A percentile compares a stretch with the other conserved stretches of the same genome.
These are phyloP conservation scores for Ophiostoma angusticollis DNA, from an alignment of 2,329 filamentous ascomycete genomes.

Conservation along the genomic window DNA sequence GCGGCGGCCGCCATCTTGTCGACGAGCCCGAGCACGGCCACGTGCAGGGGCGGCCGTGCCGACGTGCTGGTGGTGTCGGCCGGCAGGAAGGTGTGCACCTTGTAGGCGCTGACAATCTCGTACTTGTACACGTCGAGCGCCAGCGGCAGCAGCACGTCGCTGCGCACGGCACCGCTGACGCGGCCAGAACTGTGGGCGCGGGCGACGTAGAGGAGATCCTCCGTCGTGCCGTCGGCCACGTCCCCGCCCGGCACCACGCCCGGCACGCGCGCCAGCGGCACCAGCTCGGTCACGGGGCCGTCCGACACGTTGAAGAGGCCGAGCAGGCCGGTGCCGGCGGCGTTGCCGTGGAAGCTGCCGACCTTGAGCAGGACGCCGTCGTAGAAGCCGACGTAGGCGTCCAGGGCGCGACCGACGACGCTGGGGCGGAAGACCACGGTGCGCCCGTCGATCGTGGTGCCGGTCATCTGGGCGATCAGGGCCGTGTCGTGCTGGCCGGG, in stretches of 20 bases:
- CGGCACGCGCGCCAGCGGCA: conserved; percentile 60
- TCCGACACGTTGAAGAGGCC: conserved; percentile 73
- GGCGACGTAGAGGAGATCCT: conserved; percentile 64
- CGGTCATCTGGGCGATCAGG: conserved; percentile 72
- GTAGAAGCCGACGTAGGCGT: conserved; percentile 64
- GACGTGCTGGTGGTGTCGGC: conserved; percentile 16
- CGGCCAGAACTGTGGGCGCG: conserved; percentile 56
- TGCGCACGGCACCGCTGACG: conserved; percentile 38
- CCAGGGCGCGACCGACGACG: conserved; percentile 56
- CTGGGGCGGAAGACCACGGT: conserved; percentile 75
- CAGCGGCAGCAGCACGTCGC: conserved; percentile 40
- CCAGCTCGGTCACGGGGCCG: conserved; percentile 49
- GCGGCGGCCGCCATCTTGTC: conserved; percentile 85
- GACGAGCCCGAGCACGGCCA: conserved; percentile 65
- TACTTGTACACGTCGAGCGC: conserved; percentile 55
- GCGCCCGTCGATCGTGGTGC: conserved; percentile 53
- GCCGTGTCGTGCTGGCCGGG: conserved; percentile 68
- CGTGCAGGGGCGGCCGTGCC: conserved; percentile 38
- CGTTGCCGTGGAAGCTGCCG: conserved; percentile 57
- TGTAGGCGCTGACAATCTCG: conserved; percentile 70
- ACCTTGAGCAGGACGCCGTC: conserved; percentile 64
- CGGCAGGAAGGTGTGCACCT: conserved; percentile 43
- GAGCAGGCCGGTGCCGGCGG: conserved; percentile 58
- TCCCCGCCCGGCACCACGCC: conserved; percentile 37
- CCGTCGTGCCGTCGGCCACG: conserved; percentile 15